Percentiles rank a stretch among this genome's conserved stretches.
Conservation (phyloP, 164 flowering plant genomes). For the Dillenia turbinata region DNA sequence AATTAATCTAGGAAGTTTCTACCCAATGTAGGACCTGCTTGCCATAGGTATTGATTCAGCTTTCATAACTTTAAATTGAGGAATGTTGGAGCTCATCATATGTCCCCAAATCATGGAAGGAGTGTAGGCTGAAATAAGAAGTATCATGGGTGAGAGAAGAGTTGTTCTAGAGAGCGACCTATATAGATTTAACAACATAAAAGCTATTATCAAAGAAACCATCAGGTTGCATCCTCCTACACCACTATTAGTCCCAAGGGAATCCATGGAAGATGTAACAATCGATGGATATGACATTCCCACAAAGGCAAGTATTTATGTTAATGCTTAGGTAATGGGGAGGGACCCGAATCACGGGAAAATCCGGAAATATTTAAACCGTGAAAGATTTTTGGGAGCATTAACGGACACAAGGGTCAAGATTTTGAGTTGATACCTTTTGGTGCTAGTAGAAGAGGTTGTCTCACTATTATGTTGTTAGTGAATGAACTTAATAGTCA, state of each 20-base stretch:
- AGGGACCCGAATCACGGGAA: constrained; percentile 45
- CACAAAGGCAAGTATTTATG: constrained; percentile 33
- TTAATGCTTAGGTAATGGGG: constrained; percentile 55
- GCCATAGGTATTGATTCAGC: constrained; percentile 66
- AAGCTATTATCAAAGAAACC: constrained; percentile 47
- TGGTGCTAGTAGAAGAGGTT: constrained; percentile 48
- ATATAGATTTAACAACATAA: constrained; percentile 32
- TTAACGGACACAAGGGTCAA: constrained; percentile 38
- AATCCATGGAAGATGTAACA: constrained; percentile 34
- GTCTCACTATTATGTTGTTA: constrained; percentile 53
- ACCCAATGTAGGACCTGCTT: constrained; percentile 50
- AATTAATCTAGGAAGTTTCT: background rate
- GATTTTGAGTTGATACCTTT: constrained; percentile 46
- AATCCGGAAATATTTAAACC: constrained; percentile 38
- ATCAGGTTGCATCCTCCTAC: constrained; percentile 53
- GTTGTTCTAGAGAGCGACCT: constrained; percentile 34
- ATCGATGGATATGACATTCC: constrained; percentile 41
- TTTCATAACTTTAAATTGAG: constrained; percentile 48
- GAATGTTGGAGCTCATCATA: constrained; percentile 52
- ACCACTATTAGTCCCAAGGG: constrained; percentile 45
- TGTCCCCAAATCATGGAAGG: constrained; percentile 36
- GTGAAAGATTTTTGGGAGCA: constrained; percentile 39
- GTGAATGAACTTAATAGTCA: too few relatives aligned
- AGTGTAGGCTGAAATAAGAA: constrained; percentile 42
- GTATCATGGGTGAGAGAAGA: constrained; percentile 25